phyloP scores from a whole-genome alignment of 1,139 yeast species.

The Magnusiomyces suaveolens region DNA sequence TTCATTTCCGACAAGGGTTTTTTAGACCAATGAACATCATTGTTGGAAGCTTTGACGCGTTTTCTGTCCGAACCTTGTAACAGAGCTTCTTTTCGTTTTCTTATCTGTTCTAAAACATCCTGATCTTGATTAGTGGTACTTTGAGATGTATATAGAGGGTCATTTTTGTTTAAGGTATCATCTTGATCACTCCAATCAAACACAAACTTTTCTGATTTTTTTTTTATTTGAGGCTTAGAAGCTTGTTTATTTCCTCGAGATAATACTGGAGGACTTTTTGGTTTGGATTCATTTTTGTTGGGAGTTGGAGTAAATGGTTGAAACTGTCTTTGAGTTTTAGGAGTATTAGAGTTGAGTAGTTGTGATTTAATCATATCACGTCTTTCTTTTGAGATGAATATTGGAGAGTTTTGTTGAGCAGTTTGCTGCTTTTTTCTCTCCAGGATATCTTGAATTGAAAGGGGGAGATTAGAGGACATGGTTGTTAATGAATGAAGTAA shows the following conservation, averaged over 20 bases:
- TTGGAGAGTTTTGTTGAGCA: conserved; percentile 16
- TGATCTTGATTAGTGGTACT: neutral
- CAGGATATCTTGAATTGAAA: conserved; percentile 41
- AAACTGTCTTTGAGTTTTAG: neutral
- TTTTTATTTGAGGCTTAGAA: conserved; percentile 2
- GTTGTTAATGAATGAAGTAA: too few relatives aligned
- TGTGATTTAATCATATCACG: conserved; percentile 31
- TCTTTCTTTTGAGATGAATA: conserved; percentile 42
- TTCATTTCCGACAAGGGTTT: conserved; percentile 61
- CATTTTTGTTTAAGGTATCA: conserved; percentile 46
- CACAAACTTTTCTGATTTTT: conserved; percentile 37
- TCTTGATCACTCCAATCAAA: conserved; percentile 66
- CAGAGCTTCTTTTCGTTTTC: conserved; percentile 14
- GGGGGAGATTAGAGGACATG: conserved; percentile 18
- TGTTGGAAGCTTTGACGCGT: conserved; percentile 10
- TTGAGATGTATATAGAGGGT: conserved; percentile 34
- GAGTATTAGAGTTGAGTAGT: neutral
- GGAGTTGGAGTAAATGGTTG: neutral
- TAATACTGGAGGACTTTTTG: neutral
- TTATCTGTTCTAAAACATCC: conserved; percentile 22
- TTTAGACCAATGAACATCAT: conserved; percentile 56
- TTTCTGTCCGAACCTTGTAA: neutral
- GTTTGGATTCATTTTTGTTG: neutral
- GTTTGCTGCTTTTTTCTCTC: conserved; percentile 25
- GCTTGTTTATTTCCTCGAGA: neutral